Evolutionary conservation across 805 yeast genomes (phyloP), one percentile per base, ranked within the genome.

Genomic region (Monosporozyma yasuniensis): DNA sequence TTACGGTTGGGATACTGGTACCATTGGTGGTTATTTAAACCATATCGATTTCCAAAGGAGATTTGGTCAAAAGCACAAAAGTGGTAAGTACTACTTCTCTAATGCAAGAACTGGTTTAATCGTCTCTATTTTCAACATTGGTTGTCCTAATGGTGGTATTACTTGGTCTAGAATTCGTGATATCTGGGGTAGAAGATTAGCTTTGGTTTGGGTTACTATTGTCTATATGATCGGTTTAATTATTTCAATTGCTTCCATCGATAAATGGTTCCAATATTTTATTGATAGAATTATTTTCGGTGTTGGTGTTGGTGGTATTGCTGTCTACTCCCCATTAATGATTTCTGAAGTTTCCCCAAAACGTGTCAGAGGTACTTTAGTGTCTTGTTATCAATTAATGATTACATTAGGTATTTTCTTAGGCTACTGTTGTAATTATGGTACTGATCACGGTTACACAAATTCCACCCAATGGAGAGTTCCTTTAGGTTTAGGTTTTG

Each of bases 381-480:
- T 83, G 47, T 78, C 83, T 42, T 77, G 80, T 58, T 83, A 76
- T 73, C 89, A 83, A 68, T 72, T 83, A 65, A 79, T 76, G 76
- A 77, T 82, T 55, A 82, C 88, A 38, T 68, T 78, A 46, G 89
- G 88, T 71, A 83, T 83, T 60, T 82, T 83, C 69, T 70, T 83
- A 57, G 90, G 88, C 65, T 82, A 82, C 75, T 82, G 87, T 69
- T 73, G 82, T 48, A 80, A 79, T 52, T 83, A 75, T 65, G 89
- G 87, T 67, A 80, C 86, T 52, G 76, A 78, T 55, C 57, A 51
- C 28, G 25, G 25, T 22, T 70, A 68, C 62, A 73, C 76, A 61
- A 82, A 83, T 72, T 83, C 90, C 42, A 87, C 67, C 11, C 84
- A 80, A 70, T 83, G 89, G 88, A 80, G 88, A 77, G 75, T 83